phyloP scores from a whole-genome alignment of 2,329 filamentous ascomycete species.

The Paraphoma sp. region DNA sequence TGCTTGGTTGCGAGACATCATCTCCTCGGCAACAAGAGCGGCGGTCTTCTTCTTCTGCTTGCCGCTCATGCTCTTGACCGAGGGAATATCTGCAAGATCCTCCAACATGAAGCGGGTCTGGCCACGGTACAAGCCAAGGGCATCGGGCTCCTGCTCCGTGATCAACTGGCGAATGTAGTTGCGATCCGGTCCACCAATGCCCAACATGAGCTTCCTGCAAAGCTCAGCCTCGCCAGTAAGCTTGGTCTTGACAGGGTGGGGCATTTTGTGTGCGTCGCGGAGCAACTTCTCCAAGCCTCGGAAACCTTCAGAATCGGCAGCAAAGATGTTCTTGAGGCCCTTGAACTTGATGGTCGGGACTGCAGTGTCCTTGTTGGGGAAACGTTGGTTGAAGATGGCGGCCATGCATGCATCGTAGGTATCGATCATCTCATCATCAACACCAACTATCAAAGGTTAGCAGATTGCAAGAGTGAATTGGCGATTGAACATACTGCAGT shows the following conservation, averaged over 20 bases:
- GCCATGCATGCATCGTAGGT: slow-evolving; percentile 48
- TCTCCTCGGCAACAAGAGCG: slow-evolving; percentile 44
- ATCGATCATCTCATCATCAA: slow-evolving; percentile 53
- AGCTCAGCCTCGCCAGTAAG: slow-evolving; percentile 36
- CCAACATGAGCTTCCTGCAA: slow-evolving; percentile 39
- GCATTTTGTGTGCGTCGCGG: slow-evolving; percentile 27
- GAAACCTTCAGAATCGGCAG: slow-evolving; percentile 30
- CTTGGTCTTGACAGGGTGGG: slow-evolving; percentile 38
- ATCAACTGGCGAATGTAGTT: slow-evolving; percentile 36
- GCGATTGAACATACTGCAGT: slow-evolving; percentile 46
- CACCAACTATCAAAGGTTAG: slow-evolving; percentile 44
- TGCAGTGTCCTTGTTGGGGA: slow-evolving; percentile 20
- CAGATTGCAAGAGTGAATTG: background rate
- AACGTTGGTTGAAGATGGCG: slow-evolving; percentile 45
- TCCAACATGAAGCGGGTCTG: slow-evolving; percentile 49
- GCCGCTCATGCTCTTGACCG: slow-evolving; percentile 30
- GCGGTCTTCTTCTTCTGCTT: slow-evolving; percentile 47
- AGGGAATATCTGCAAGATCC: slow-evolving; percentile 36
- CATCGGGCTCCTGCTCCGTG: slow-evolving; percentile 32
- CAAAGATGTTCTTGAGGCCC: slow-evolving; percentile 39
- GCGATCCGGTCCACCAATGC: slow-evolving; percentile 32
- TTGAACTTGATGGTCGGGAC: slow-evolving; percentile 37
- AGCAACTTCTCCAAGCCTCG: slow-evolving; percentile 26
- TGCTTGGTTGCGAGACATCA: slow-evolving; percentile 54
- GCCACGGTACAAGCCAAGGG: slow-evolving; percentile 43